Evolutionary conservation across 257 asterid genomes (phyloP).

Genomic region (Solanum chaucha): DNA sequence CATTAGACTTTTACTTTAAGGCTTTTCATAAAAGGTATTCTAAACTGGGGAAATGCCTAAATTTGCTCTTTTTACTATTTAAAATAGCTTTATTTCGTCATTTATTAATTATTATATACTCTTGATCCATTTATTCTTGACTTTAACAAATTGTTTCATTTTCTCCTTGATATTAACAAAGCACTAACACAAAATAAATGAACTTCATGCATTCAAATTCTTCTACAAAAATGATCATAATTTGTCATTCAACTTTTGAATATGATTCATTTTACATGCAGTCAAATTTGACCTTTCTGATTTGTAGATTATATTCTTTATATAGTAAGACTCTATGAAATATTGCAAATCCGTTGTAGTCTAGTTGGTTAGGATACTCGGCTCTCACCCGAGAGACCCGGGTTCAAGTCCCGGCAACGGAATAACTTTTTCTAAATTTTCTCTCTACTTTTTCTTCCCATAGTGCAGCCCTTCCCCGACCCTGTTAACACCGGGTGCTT

Average conservation of each 20-base stretch:
- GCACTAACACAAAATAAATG: neutral
- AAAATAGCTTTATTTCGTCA: neutral
- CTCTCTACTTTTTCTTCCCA: too few relatives aligned
- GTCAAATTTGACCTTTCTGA: neutral
- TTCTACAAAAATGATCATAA: neutral
- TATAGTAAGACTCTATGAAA: rapidly evolving
- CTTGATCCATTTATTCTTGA: neutral
- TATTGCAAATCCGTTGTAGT: slow-evolving; percentile 52
- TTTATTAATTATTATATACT: neutral
- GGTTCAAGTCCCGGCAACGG: slow-evolving; percentile 87
- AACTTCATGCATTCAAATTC: neutral
- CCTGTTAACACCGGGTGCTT: neutral
- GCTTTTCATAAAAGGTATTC: neutral
- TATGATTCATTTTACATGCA: neutral
- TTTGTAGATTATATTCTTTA: neutral
- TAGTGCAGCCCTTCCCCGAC: neutral
- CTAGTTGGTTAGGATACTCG: slow-evolving; percentile 98
- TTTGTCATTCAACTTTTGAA: neutral
- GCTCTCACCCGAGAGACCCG: slow-evolving; percentile 99
- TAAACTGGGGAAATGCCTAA: neutral
- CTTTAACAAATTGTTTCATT: neutral
- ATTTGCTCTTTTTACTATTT: neutral
- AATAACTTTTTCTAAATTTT: neutral
- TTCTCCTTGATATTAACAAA: neutral
- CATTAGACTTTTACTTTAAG: neutral